Percentiles rank a stretch among this genome's conserved stretches.
Evolutionary conservation across 73 alveolate species (phyloP).

Genomic region (Paraurostyla sp.): DNA sequence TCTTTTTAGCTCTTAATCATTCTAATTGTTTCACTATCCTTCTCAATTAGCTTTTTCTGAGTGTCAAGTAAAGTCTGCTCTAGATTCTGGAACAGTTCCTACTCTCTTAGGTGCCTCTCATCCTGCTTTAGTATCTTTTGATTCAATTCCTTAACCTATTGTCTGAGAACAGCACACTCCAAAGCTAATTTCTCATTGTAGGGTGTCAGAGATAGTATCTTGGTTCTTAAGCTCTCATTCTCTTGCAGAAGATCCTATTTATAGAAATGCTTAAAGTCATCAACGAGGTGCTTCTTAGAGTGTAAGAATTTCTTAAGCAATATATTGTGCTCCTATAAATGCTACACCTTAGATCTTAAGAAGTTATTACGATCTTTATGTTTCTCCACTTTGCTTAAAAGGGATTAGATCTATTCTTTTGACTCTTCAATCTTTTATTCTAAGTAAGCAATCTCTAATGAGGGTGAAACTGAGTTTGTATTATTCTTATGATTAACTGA

Average conservation of each 20-base stretch:
- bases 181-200: conserved; percentile 37
- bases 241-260: conserved; percentile 7
- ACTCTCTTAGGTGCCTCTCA: conserved; percentile 35
- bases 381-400: neutral
- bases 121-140: conserved; percentile 22
- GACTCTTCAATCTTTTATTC: conserved; percentile 5
- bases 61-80: conserved; percentile 24
- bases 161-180: neutral
- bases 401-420: neutral
- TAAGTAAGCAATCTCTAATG: neutral
- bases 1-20: conserved; percentile 44
- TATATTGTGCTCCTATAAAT: conserved; percentile 30
- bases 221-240: neutral
- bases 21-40: conserved; percentile 42
- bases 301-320: conserved; percentile 15
- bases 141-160: neutral
- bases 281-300: conserved; percentile 17
- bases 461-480: neutral
- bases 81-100: conserved; percentile 16
- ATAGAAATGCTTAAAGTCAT: conserved; percentile 38
- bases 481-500: too few species aligned
- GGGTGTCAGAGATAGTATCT: conserved; percentile 22
- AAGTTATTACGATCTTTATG: conserved; percentile 1
- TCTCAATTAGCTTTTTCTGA: neutral
- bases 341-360: conserved; percentile 4